phyloP scores from a whole-genome alignment of 2,329 filamentous ascomycete genomes.

The Venturia aucupariae region DNA sequence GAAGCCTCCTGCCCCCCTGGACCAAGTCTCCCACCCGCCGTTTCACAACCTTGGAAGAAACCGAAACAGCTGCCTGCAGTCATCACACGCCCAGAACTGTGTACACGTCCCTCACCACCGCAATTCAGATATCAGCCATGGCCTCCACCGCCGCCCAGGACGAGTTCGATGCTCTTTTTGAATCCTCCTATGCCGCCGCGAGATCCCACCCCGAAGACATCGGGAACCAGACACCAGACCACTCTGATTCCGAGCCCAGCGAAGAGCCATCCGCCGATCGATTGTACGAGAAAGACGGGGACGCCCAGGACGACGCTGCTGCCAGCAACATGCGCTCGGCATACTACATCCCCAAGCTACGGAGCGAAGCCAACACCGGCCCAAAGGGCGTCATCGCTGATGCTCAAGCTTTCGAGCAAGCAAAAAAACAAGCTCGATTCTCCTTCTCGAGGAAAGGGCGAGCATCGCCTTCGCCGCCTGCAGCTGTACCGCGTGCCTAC shows the following conservation, averaged over 20 bases:
- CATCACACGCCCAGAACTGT: conserved; percentile 5
- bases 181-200: conserved; percentile 17
- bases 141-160: conserved; percentile 34
- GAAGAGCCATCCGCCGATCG: background rate
- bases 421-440: conserved; percentile 29
- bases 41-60: background rate
- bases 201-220: conserved; percentile 42
- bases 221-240: conserved; percentile 19
- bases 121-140: background rate
- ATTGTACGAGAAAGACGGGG: conserved; percentile 35
- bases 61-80: background rate
- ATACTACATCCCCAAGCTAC: conserved; percentile 49
- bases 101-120: background rate
- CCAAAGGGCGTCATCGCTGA: conserved; percentile 85
- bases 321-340: conserved; percentile 42
- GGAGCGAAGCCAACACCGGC: conserved; percentile 63
- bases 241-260: background rate
- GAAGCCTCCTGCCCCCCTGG: background rate
- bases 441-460: background rate
- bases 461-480: background rate
- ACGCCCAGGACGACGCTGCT: conserved; percentile 37
- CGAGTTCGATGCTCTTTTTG: conserved; percentile 43
- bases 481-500: conserved; percentile 23
- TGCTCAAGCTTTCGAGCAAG: conserved; percentile 65
- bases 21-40: background rate